These are phyloP conservation scores for Fonsecaea pugnacius DNA, from an alignment of 2,329 filamentous ascomycete species.

Conservation along the genomic window DNA sequence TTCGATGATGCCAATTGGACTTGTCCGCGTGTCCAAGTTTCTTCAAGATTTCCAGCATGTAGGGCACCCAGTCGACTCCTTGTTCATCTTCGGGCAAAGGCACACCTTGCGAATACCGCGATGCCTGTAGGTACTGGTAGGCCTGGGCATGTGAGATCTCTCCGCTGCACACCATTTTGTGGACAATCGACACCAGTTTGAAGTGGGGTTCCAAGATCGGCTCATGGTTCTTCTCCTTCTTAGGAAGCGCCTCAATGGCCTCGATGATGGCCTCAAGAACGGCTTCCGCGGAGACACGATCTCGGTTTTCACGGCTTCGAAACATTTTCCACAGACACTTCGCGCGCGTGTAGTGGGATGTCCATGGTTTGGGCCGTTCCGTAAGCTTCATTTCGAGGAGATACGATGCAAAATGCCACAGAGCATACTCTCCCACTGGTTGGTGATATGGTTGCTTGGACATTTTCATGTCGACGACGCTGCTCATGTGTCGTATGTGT, in stretches of 20 bases:
- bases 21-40: constrained; percentile 74
- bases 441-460: constrained; percentile 62
- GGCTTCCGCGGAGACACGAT: constrained; percentile 46
- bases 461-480: constrained; percentile 57
- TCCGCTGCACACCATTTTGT: constrained; percentile 72
- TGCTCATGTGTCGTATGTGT: constrained; percentile 66
- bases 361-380: constrained; percentile 66
- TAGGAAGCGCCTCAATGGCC: constrained; percentile 66
- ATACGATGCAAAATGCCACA: constrained; percentile 67
- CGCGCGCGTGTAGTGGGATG: constrained; percentile 69
- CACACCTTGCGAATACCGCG: constrained; percentile 60
- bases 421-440: constrained; percentile 59
- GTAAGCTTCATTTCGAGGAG: constrained; percentile 64
- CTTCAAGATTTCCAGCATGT: constrained; percentile 65
- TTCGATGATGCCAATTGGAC: constrained; percentile 92
- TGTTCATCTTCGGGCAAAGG: constrained; percentile 54
- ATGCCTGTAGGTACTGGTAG: constrained; percentile 56
- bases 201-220: constrained; percentile 90
- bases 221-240: constrained; percentile 65
- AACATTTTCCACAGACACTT: constrained; percentile 77
- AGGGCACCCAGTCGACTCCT: constrained; percentile 61
- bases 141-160: constrained; percentile 54
- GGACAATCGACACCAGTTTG: constrained; percentile 79
- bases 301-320: constrained; percentile 46
- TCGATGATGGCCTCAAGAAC: constrained; percentile 63